Evolutionary conservation across 2,329 filamentous ascomycete species (phyloP), one percentile per base, ranked within the genome.

Genomic region (Lecanicillium sp.): DNA sequence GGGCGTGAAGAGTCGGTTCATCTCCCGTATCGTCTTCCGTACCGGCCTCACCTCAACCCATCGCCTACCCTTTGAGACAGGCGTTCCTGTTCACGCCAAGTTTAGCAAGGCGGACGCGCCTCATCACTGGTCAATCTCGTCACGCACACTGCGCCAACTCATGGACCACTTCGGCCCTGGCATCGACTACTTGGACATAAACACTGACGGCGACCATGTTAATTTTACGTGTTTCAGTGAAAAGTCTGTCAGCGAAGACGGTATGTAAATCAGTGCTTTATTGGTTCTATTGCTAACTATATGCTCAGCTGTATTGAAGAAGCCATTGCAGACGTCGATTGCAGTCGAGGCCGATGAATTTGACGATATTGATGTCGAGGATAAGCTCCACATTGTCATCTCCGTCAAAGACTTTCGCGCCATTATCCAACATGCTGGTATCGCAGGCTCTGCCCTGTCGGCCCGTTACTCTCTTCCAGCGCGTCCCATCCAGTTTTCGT

Each of bases 181-280:
- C 5, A 88, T 87, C 26, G 87, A 91, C 62, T 84, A 90, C 55
- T 75, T 91, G 2, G 87, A 90, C 56, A 84, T 91, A 53, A 85
- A 86, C 59, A 81, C 83, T 0, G 81, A 88, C 51, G 81, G 82
- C 11, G 81, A 86, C 45, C 78, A 85, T 39, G 82, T 86, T 14
- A 86, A 87, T 49, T 87, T 91, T 57, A 87, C 86, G 21, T 90
- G 86, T 60, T 90, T 87, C 58, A 90, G 86, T 1, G 87, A 90
- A 62, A 90, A 88, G 67, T 80, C 85, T 8, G 76, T 82, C 48
- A 84, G 82, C 56, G 81, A 83, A 41, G 69, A 72, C 49, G 64
- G 69, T 68, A 53, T 11, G 64, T 59, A 8, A 23, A 6, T 8
- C 9, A 14, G 14, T 11, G n/a, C 3, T 30, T 11, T 20, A 17